phyloP scores from a whole-genome alignment of 768 basidiomycete genomes.

The Boletus eberwhitei region DNA sequence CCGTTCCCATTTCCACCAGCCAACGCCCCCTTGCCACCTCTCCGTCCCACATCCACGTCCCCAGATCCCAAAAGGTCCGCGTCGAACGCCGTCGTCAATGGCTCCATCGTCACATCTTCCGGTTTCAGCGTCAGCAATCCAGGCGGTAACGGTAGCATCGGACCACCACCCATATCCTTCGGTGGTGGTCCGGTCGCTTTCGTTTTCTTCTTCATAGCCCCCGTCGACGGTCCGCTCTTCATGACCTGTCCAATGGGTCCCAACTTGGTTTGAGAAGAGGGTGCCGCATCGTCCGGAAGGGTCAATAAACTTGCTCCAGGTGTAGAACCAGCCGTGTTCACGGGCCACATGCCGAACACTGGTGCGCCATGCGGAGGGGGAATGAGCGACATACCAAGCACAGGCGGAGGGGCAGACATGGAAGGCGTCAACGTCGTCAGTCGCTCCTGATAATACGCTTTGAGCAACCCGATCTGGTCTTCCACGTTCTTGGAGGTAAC shows the following conservation, averaged over 20 bases:
- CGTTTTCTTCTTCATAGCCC: slow-evolving; percentile 61
- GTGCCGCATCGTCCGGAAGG: slow-evolving; percentile 65
- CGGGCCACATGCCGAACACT: neutral
- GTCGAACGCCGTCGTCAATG: slow-evolving; percentile 15
- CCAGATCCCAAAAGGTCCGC: neutral
- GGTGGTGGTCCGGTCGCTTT: slow-evolving; percentile 22
- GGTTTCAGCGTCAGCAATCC: slow-evolving; percentile 19
- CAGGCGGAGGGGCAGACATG: slow-evolving; percentile 16
- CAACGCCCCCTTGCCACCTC: slow-evolving; percentile 8
- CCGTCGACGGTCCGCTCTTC: slow-evolving; percentile 44
- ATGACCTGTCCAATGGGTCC: slow-evolving; percentile 77
- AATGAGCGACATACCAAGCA: slow-evolving; percentile 16
- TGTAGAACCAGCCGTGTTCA: neutral
- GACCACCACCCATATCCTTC: slow-evolving; percentile 22
- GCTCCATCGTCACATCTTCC: slow-evolving; percentile 21
- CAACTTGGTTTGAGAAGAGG: slow-evolving; percentile 60
- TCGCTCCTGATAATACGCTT: slow-evolving; percentile 64
- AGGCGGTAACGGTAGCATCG: slow-evolving; percentile 16
- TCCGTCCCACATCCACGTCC: slow-evolving; percentile 8
- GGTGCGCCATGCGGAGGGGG: slow-evolving; percentile 9
- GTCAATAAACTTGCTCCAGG: slow-evolving; percentile 25
- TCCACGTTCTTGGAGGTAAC: slow-evolving; percentile 64
- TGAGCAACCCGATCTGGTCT: slow-evolving; percentile 83
- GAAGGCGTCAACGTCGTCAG: slow-evolving; percentile 42
- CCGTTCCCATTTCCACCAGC: slow-evolving; percentile 10